phyloP scores from a whole-genome alignment of 495 filamentous ascomycete species.

The Hypoxylon rickii region DNA sequence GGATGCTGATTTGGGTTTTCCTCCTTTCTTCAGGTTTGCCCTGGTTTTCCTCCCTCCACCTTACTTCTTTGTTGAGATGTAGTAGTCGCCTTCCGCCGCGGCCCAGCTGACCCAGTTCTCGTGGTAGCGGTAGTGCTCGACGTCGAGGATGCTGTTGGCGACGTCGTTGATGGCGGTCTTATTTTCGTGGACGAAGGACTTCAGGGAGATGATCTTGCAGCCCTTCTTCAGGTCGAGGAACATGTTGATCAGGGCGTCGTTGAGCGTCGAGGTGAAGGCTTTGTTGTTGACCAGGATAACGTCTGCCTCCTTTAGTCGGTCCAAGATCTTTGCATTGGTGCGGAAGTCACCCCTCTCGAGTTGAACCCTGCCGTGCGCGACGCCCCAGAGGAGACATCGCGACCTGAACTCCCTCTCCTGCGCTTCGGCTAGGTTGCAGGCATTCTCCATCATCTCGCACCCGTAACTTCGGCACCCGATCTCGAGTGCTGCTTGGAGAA shows the following conservation, averaged over 20 bases:
- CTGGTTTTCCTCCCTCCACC: neutral
- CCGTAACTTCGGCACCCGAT: slow-evolving; percentile 94
- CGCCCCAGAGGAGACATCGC: slow-evolving; percentile 87
- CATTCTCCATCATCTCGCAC: slow-evolving; percentile 92
- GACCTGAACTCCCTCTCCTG: slow-evolving; percentile 85
- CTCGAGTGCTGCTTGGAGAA: slow-evolving; percentile 91
- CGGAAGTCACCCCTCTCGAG: slow-evolving; percentile 87
- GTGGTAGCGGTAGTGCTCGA: slow-evolving; percentile 76
- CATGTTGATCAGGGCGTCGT: slow-evolving; percentile 82
- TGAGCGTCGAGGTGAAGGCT: slow-evolving; percentile 84
- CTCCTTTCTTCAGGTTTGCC: neutral
- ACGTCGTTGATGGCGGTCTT: slow-evolving; percentile 76
- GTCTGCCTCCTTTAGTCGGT: slow-evolving; percentile 79
- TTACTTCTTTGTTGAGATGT: slow-evolving; percentile 81
- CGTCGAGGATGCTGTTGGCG: slow-evolving; percentile 73
- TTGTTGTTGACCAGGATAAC: slow-evolving; percentile 97
- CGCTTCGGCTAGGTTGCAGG: slow-evolving; percentile 79
- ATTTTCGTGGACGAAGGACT: slow-evolving; percentile 75
- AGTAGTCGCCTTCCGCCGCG: slow-evolving; percentile 79
- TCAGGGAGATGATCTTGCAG: slow-evolving; percentile 81
- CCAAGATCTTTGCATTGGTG: slow-evolving; percentile 68
- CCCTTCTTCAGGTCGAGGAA: slow-evolving; percentile 95
- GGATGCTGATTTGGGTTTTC: slow-evolving; percentile 8
- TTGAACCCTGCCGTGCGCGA: slow-evolving; percentile 75
- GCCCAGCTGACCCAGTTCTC: slow-evolving; percentile 92